These are phyloP conservation scores for Magnaporthiopsis incrustans DNA, from an alignment of 2,329 filamentous ascomycete genomes.

Conservation along the genomic window DNA sequence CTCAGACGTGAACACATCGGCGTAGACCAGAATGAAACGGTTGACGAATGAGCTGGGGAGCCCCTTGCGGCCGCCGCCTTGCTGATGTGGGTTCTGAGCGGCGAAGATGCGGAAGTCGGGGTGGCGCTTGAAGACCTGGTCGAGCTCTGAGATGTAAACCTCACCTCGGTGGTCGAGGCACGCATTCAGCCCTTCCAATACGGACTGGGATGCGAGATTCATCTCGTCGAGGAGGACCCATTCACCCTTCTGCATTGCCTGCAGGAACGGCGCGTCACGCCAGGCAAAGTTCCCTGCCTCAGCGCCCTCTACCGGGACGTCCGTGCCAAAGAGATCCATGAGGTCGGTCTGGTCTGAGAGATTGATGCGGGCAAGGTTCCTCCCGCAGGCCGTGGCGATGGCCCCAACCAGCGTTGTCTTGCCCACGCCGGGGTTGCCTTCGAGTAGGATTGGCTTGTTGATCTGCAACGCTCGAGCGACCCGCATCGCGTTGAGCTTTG, in stretches of 20 bases:
- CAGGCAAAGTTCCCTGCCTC: conserved; percentile 87
- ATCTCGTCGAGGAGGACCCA: conserved; percentile 98
- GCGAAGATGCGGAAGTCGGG: conserved; percentile 90
- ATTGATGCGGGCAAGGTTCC: conserved; percentile 86
- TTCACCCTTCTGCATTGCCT: conserved; percentile 92
- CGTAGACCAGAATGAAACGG: conserved; percentile 95
- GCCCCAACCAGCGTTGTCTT: conserved; percentile 92
- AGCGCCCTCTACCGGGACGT: conserved; percentile 90
- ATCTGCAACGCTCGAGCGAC: conserved; percentile 84
- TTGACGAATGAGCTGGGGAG: conserved; percentile 95
- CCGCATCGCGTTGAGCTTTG: conserved; percentile 81
- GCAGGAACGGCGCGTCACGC: conserved; percentile 90
- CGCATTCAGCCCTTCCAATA: conserved; percentile 91
- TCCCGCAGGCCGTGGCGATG: conserved; percentile 70
- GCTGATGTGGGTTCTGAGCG: conserved; percentile 94
- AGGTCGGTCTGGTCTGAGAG: conserved; percentile 96
- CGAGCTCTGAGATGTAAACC: conserved; percentile 89
- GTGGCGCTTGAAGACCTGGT: conserved; percentile 87
- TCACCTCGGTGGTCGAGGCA: conserved; percentile 95
- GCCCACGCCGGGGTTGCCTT: conserved; percentile 95
- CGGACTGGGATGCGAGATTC: conserved; percentile 95
- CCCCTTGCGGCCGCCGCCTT: conserved; percentile 91
- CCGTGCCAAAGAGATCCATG: conserved; percentile 94
- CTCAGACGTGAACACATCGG: conserved; percentile 74
- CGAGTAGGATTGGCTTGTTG: conserved; percentile 82